phyloP scores from a whole-genome alignment of 1,284 basidiomycete species.

The Leccinum subspadiceum region DNA sequence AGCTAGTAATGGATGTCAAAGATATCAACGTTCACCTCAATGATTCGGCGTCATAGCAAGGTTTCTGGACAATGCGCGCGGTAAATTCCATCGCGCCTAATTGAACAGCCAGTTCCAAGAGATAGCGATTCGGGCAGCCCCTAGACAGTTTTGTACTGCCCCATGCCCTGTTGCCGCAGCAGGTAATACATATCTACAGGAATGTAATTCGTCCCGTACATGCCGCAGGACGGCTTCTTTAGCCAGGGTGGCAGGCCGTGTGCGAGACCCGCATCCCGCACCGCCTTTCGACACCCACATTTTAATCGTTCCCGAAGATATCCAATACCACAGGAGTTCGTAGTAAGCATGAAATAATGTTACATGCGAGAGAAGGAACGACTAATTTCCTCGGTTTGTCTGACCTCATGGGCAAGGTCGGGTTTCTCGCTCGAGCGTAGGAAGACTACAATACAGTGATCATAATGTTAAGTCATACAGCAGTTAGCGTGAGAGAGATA shows the following conservation, averaged over 20 bases:
- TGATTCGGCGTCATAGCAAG: neutral
- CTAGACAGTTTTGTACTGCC: neutral
- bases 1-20: neutral
- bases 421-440: neutral
- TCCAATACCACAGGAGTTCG: conserved; percentile 1
- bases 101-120: neutral
- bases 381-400: neutral
- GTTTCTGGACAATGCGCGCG: neutral
- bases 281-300: conserved; percentile 8
- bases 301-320: conserved; percentile 12
- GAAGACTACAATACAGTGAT: conserved; percentile 21
- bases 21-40: neutral
- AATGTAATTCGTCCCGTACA: conserved; percentile 4
- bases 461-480: conserved; percentile 23
- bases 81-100: neutral
- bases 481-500: conserved; percentile 7
- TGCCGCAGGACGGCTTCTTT: conserved; percentile 1
- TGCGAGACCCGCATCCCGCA: neutral
- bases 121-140: neutral
- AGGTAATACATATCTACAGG: neutral
- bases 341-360: conserved; percentile 21
- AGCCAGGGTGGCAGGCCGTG: neutral
- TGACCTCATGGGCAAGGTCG: neutral
- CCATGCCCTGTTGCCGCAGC: conserved; percentile 2
- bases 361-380: conserved; percentile 6